Base-by-base conservation (phyloP, 108 stramenopile species). In the Nannochloropsis gaditana region DNA sequence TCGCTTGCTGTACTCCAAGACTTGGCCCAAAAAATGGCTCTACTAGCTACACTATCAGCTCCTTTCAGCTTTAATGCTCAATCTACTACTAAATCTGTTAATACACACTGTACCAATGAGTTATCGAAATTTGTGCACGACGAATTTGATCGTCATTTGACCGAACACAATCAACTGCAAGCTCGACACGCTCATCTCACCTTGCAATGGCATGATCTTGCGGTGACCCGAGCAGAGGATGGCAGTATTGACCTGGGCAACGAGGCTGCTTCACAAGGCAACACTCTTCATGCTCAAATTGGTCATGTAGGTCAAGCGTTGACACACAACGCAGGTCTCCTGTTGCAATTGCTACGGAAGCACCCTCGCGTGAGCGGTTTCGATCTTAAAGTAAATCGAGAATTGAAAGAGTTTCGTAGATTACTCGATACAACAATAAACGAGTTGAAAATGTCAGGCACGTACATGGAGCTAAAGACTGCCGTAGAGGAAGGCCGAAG, bases 121-220 rank as follows among this genome's bases (percentile, higher is more conserved):
- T n/a, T 73, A 15, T 73, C 59, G 19, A 73, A 73, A 73, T 73
- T 73, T 73, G 59, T 73, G 59, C 15, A n/a, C 19, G 59, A 73
- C 59, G 59, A 73, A 73, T 73, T 73, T n/a, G 19, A 73, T 73
- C 59, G 59, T 15, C 59, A 73, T n/a, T n/a, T 73, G 8, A 6
- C 59, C 59, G 59, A 73, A n/a, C 59, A 73, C 15, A 15, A 73
- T 73, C n/a, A 2, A n/a, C 59, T 73, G 19, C 19, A 2, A 73
- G 59, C 59, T n/a, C 59, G 59, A 15, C 59, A 73, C 59, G 19
- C 19, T 2, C 19, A 73, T n/a, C 59, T 73, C 59, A 73, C n/a
- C n/a, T n/a, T 15, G 19, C 59, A 73, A 73, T 73, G 59, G 59
- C 59, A 73, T n/a, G 59, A 73, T n/a, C 59, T 73, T n/a, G n/a